Base-by-base conservation (phyloP, 495 filamentous ascomycete species). In the Alectoria sarmentosa region DNA sequence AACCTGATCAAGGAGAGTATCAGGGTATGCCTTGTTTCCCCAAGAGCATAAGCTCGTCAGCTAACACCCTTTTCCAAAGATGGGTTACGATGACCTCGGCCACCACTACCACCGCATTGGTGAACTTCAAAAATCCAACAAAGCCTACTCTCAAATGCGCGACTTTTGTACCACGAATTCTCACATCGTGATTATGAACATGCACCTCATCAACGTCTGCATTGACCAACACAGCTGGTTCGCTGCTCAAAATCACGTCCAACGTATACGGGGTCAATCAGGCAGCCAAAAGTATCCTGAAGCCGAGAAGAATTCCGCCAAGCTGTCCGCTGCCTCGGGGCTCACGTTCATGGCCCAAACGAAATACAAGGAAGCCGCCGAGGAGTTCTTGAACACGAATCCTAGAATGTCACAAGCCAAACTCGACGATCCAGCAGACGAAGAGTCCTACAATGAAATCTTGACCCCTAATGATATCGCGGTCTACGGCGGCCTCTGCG, bases 1-100 rank as follows among this genome's bases (percentile, higher is more conserved):
- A 98, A 98, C 67, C 75, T 98, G 42, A 91, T 98, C 67, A 97
- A 97, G 73, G 94, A 98, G 75, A 97, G 92, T 76, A 96, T 98
- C 66, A 78, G 95, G 70, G 91, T 95, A 81, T 62, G 23, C 28
- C 38, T 10, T 30, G 17, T 11, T 17, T 42, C 23, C 58, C 17
- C 38, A n/a, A 19, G 6, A 36, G 19, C 11, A 38, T n/a, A 46
- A 28, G 59, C 28, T 32, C 3, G 56, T 42, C n/a, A 23, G 30
- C 48, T 55, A 37, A 60, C 61, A 59, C 37, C 44, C 21, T 4
- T 26, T 39, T 30, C 10, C 42, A 52, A 64, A 91, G 87, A 90
- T 91, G 87, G 87, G 83, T 37, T 87, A 88, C 67, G 86, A 92
- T 71, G 88, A 91, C 70, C 75, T 90, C 8, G 88, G 86, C 55